A percentile compares a stretch with the other conserved stretches of the same genome.
Conservation (phyloP, 768 basidiomycete species). For the Leccinellum luteum region DNA sequence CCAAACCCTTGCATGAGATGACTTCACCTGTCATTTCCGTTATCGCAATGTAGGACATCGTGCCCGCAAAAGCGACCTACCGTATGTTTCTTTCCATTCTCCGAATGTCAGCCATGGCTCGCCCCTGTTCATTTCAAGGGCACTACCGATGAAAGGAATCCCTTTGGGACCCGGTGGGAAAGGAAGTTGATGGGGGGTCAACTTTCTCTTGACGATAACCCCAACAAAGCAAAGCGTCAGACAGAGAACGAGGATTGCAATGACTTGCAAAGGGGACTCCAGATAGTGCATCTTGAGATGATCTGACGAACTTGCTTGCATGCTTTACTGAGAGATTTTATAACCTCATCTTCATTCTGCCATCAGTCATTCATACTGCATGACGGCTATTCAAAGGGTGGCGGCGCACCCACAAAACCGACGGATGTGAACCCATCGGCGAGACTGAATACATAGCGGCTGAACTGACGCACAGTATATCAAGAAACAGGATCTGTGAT, state of each 20-base stretch:
- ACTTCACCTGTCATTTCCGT: constrained; percentile 15
- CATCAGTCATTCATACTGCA: neutral
- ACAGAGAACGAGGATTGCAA: neutral
- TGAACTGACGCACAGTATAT: neutral
- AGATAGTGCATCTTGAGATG: constrained; percentile 6
- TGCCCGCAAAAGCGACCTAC: constrained; percentile 17
- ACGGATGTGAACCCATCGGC: neutral
- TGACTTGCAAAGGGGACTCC: neutral
- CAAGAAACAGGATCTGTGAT: neutral
- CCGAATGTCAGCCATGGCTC: constrained; percentile 32
- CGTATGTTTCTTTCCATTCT: constrained; percentile 31
- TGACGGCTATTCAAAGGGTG: neutral
- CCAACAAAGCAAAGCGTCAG: constrained; percentile 1
- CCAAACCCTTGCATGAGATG: constrained; percentile 19
- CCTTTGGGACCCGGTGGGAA: constrained; percentile 31
- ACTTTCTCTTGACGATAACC: constrained; percentile 2
- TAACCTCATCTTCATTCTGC: neutral
- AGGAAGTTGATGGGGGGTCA: constrained; percentile 15
- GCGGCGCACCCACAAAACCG: neutral
- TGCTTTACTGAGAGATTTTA: constrained; percentile 2
- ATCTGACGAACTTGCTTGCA: neutral
- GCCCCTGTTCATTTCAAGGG: constrained; percentile 21
- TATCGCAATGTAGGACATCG: neutral
- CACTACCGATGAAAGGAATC: constrained; percentile 27
- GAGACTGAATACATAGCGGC: neutral